Conservation (phyloP, 345 rosid species). For the Citrus sp. region DNA sequence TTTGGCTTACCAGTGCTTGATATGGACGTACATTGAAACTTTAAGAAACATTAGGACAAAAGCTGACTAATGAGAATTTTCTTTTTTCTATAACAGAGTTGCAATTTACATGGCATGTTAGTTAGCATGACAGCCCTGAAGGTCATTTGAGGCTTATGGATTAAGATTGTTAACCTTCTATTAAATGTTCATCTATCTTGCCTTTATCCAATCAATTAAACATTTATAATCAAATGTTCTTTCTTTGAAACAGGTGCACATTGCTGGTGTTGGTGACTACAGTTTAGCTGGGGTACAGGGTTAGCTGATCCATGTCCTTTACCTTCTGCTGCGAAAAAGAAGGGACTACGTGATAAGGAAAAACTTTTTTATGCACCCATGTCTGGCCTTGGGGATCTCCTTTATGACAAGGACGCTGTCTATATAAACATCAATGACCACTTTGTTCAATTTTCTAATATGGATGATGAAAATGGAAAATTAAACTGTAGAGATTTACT, state of each 20-base stretch:
- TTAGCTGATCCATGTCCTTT: slow-evolving; percentile 31
- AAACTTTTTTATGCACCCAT: too few relatives aligned
- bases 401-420: too few relatives aligned
- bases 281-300: slow-evolving; percentile 71
- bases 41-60: background rate
- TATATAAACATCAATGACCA: too few relatives aligned
- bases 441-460: too few relatives aligned
- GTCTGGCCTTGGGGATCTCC: too few relatives aligned
- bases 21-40: background rate
- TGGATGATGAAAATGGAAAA: too few relatives aligned
- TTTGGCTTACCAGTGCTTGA: background rate
- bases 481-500: slow-evolving; percentile 48
- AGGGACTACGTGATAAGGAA: too few relatives aligned
- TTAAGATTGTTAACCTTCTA: background rate
- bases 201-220: background rate
- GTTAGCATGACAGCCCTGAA: background rate
- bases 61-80: background rate
- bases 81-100: background rate
- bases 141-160: too few relatives aligned
- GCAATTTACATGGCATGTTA: background rate
- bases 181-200: background rate
- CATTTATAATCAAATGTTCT: slow-evolving; percentile 3
- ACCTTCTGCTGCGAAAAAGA: too few relatives aligned
- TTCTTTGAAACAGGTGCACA: slow-evolving; percentile 62
- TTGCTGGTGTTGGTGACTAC: slow-evolving; percentile 97